Percentiles rank a stretch among this genome's conserved stretches.
These are phyloP conservation scores for Fusarium staphyleae DNA, from an alignment of 2,329 filamentous ascomycete genomes.

Conservation along the genomic window DNA sequence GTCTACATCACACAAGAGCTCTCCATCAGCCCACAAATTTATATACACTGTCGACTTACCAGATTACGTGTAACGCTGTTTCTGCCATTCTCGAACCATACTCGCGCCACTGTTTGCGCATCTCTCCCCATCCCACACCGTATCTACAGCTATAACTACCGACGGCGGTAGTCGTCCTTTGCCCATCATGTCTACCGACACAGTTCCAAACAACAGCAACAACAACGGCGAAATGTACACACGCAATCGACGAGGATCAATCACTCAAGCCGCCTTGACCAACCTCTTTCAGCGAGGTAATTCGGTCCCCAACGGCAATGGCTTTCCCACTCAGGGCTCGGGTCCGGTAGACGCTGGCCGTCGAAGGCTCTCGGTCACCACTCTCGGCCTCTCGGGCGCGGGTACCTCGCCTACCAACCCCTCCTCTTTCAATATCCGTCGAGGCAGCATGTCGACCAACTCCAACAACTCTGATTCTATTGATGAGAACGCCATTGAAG, in stretches of 20 bases:
- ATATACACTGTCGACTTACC: conserved; percentile 29
- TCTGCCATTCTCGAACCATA: conserved; percentile 40
- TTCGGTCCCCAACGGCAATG: conserved; percentile 53
- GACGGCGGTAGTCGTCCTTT: conserved; percentile 27
- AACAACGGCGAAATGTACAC: conserved; percentile 49
- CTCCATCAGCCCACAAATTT: conserved; percentile 34
- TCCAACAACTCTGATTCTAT: conserved; percentile 63
- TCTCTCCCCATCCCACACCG: conserved; percentile 37
- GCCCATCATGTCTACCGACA: conserved; percentile 48
- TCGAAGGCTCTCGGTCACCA: conserved; percentile 77
- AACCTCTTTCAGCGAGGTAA: conserved; percentile 66
- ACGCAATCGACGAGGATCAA: conserved; percentile 62
- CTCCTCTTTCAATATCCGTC: conserved; percentile 60
- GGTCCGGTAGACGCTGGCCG: conserved; percentile 63
- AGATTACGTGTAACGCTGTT: conserved; percentile 38
- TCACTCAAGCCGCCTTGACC: conserved; percentile 63
- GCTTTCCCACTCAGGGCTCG: conserved; percentile 51
- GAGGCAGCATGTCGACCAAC: conserved; percentile 74
- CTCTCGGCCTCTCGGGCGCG: conserved; percentile 68
- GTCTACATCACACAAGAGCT: conserved; percentile 6
- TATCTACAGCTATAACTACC: conserved; percentile 40
- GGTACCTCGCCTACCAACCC: conserved; percentile 70
- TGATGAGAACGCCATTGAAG: conserved; percentile 77
- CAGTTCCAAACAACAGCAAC: conserved; percentile 37
- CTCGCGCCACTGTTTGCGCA: conserved; percentile 36